phyloP scores from a whole-genome alignment of 345 rosid species.

The Citrus trifoliata region DNA sequence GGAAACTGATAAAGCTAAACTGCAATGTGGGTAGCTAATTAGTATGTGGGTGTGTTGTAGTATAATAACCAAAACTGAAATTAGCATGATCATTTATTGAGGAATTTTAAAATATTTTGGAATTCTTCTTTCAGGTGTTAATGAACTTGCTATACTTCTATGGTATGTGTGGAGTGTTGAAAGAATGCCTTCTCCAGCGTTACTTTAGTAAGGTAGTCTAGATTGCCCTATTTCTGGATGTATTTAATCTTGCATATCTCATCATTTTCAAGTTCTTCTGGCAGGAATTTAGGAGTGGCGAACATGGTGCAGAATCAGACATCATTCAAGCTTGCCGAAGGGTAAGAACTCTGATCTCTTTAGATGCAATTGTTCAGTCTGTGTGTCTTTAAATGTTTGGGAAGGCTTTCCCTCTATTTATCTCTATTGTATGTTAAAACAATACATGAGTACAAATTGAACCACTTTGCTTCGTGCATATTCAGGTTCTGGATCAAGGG shows the following conservation, averaged over 20 bases:
- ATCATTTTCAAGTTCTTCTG: constrained; percentile 11
- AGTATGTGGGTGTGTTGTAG: not conserved
- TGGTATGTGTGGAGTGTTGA: constrained; percentile 59
- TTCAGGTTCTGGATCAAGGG: constrained; percentile 62
- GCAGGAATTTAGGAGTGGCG: constrained; percentile 45
- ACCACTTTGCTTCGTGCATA: constrained; percentile 1
- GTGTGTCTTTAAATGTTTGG: not conserved
- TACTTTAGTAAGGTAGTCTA: constrained; percentile 58
- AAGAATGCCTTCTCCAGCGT: constrained; percentile 68
- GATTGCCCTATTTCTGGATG: not conserved
- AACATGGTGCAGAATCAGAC: constrained; percentile 42
- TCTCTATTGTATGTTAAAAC: not conserved
- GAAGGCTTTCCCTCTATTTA: not conserved
- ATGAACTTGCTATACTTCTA: constrained; percentile 60
- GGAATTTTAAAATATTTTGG: not conserved
- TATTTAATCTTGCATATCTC: not conserved
- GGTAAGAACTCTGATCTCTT: constrained; percentile 28
- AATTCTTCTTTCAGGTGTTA: constrained; percentile 41
- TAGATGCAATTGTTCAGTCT: not conserved
- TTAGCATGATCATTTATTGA: not conserved
- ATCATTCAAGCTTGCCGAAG: constrained; percentile 46
- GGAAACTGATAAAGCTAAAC: not conserved
- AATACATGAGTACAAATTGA: not conserved
- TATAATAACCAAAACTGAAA: not conserved
- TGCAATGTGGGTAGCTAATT: not conserved